Evolutionary conservation across 2,329 filamentous ascomycete genomes (phyloP).

Genomic region (Fusarium globosum): DNA sequence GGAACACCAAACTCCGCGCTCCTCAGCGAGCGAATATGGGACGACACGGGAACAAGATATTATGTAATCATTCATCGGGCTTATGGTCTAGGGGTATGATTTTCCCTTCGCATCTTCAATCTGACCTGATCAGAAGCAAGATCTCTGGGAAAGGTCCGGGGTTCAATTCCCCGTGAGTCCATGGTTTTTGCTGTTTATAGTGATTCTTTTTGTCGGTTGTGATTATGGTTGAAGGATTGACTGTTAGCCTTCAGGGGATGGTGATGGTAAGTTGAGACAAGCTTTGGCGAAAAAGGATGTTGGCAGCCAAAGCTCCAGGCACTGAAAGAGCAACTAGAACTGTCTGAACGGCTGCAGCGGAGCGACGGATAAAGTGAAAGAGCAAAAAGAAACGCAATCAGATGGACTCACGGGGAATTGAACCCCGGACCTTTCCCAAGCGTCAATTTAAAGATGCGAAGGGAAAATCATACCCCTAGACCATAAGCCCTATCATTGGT

Average conservation of each 20-base stretch:
- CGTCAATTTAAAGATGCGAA: conserved; percentile 19
- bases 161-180: conserved; percentile 35
- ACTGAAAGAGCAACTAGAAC: background rate
- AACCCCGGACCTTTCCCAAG: conserved; percentile 31
- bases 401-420: conserved; percentile 32
- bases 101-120: conserved; percentile 28
- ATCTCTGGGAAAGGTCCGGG: conserved; percentile 29
- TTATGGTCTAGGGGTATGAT: conserved; percentile 36
- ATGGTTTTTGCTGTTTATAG: background rate
- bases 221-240: background rate
- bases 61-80: conserved; percentile 23
- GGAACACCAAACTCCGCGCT: background rate
- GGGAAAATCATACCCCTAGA: conserved; percentile 34
- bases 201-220: background rate
- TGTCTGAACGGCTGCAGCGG: background rate
- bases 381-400: background rate
- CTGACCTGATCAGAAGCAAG: background rate
- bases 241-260: background rate
- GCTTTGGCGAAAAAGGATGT: background rate
- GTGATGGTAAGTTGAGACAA: background rate
- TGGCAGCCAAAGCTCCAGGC: background rate
- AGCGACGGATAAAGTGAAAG: no score
- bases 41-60: accelerated
- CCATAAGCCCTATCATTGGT: conserved; percentile 26
- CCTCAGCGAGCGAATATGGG: background rate